Evolutionary conservation across 2,329 filamentous ascomycete species (phyloP).

Genomic region (Diplocarpon rosae): DNA sequence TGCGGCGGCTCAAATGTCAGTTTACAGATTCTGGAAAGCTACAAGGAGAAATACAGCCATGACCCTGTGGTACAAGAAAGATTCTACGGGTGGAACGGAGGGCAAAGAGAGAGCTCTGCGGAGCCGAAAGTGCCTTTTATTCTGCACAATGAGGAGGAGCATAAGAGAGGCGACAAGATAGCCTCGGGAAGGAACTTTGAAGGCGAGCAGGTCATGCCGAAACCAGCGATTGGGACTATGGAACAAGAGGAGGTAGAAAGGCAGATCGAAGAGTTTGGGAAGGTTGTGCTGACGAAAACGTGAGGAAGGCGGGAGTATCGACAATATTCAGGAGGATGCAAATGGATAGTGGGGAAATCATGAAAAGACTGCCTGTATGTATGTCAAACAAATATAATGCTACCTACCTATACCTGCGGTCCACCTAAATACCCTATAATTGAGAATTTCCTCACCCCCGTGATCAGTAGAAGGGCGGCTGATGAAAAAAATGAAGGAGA

Average conservation of each 20-base stretch:
- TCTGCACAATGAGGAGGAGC: slow-evolving; percentile 1
- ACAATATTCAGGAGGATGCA: too few relatives aligned
- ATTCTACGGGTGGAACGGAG: slow-evolving; percentile 1
- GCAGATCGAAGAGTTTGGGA: slow-evolving; percentile 5
- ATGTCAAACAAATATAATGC: too few relatives aligned
- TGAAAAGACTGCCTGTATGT: too few relatives aligned
- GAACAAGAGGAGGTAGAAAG: slow-evolving; percentile 2
- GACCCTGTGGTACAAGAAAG: slow-evolving; percentile 6
- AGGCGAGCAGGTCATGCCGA: background rate
- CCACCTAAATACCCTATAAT: too few relatives aligned
- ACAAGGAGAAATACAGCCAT: slow-evolving; percentile 27
- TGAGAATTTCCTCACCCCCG: too few relatives aligned
- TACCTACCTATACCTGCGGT: too few relatives aligned
- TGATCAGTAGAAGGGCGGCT: too few relatives aligned
- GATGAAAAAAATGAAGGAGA: too few relatives aligned
- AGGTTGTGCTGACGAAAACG: background rate
- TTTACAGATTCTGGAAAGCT: slow-evolving; percentile 48
- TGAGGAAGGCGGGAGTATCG: too few relatives aligned
- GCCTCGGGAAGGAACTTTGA: background rate
- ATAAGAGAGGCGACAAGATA: background rate
- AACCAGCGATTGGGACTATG: slow-evolving; percentile 1
- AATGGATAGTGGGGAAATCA: too few relatives aligned
- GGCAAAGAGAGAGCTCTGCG: background rate
- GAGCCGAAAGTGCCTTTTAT: slow-evolving; percentile 2
- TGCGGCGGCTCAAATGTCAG: slow-evolving; percentile 68